Base-by-base conservation (phyloP, 2,329 filamentous ascomycete species). In the Aspergillus brunneoviolaceus region DNA sequence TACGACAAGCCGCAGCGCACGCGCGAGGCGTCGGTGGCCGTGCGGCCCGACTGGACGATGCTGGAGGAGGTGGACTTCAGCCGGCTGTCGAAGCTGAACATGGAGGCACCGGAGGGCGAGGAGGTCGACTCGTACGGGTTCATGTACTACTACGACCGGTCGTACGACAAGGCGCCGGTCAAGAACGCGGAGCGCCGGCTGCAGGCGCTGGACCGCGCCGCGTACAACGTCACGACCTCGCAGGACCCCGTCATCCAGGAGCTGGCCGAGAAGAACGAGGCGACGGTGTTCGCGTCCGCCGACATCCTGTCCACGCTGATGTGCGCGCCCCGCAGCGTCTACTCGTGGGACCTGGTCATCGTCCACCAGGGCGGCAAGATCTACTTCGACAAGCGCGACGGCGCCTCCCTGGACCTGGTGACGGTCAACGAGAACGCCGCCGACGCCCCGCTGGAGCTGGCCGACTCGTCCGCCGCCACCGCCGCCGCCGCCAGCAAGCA, bases 61-160 rank as follows among this genome's bases (percentile, higher is more conserved):
- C 83, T 97, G 71, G 95, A 99, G 81, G 95, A 99, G 84, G 97
- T 99, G 76, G 95, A 99, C 79, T 99, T 96, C 82, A 94, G 92
- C 82, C 90, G 95, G 68, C 86, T 99, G 69, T 85, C 87, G 69
- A 99, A 99, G 85, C 86, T 99, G 72, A 99, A 97, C 81, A 85
- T 99, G 63, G 95, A 98, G 71, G 89, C 92, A 16, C 91, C 94
- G 68, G 92, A 96, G 55, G 95, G 95, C 72, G 95, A 99, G 80
- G 95, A 99, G 73, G 80, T 99, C 63, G 94, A 96, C 69, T 88
- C 87, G 78, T 98, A 97, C 77, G 95, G 95, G 66, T 99, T 98
- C 88, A 85, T 99, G 58, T 94, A 98, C 87, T 92, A 95, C 85
- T 99, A 99, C 80, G 95, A 99, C 81, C 91, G 94, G 70, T 87